Base-by-base conservation (phyloP, 2,329 filamentous ascomycete species). In the Pezicula carpinea region DNA sequence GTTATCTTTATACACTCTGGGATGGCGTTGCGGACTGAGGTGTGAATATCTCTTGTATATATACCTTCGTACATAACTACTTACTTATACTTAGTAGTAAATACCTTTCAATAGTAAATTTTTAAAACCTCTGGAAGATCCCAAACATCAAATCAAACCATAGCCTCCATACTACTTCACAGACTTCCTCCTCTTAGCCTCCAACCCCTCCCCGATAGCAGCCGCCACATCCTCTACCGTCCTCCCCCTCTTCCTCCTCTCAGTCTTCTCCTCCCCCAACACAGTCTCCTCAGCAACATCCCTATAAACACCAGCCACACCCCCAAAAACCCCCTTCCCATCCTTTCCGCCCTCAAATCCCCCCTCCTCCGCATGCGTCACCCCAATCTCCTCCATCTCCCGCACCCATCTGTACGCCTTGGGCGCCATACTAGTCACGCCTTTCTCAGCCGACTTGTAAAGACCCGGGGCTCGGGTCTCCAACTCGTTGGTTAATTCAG, bases 371-470 rank as follows among this genome's bases (percentile, higher is more conserved):
- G 67, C 66, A 62, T 88, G 83, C 3, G 83, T 86, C 48, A 75
- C 69, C 4, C 77, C 79, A 59, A 91, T 89, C 71, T 90, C 81
- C 56, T 82, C 75, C 86, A 91, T 89, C 70, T 90, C 86, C 29
- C 74, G 71, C 0, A 88, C 82, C 85, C 86, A 91, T 10, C 87
- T 72, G 63, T 89, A 89, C 15, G 87, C 86, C 67, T 90, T 91
- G 6, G 81, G 79, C 19, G 84, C 74, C 76, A 89, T 86, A 13
- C 64, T 69, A 4, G 76, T 69, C 7, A 87, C 68, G 2, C 74
- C 68, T 26, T 61, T 69, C 56, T 79, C 73, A 0, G 73, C 78
- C 42, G 66, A 60, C 21, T 67, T 62, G 13, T 72, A 69, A 31
- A 71, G 65, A 2, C 59, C 61, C 0, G 83, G 80, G 41, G 71